Evolutionary conservation across 1,284 basidiomycete genomes (phyloP), one percentile per base, ranked within the genome.

Genomic region (Apiotrichum veenhuisii): DNA sequence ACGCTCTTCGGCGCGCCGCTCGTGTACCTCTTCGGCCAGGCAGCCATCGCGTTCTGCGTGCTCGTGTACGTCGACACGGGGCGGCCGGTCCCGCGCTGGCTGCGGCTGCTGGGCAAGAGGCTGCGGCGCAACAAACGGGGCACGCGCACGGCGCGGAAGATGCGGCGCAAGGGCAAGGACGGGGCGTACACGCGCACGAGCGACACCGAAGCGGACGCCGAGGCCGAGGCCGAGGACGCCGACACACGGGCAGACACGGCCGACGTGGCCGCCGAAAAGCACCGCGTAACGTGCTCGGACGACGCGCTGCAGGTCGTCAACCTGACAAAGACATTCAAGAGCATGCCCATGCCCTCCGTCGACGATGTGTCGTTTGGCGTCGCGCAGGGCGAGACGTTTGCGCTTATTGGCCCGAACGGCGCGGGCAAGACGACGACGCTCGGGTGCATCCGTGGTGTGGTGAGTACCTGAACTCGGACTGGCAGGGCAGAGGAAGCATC

Each of bases 331-430:
- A 74, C 82, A 2, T 90, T 84, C 59, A 77, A 79, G 8, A 68
- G 64, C 2, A 65, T 65, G 59, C 73, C 55, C 9, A 82, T 83
- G 33, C 82, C 78, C 37, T 87, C 86, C 0, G 87, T 90, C 0
- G 84, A 89, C 65, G 81, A 88, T 61, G 84, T 89, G 41, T 85
- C 82, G 57, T 84, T 90, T 64, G 85, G 83, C 0, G 85, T 90
- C 14, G 76, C 82, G 0, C 74, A 73, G 20, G 81, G 87, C 45
- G 85, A 84, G 1, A 81, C 87, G 2, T 87, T 89, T 61, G 86
- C 86, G 4, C 74, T 91, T 61, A 79, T 90, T 18, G 89, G 88
- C 4, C 87, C 88, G 0, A 91, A 90, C 62, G 88, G 88, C 1
- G 88, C 87, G 12, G 78, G 76, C 0, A 90, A 90, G 74, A 89